These are phyloP conservation scores for Elsinoe necatrix DNA, from an alignment of 2,329 filamentous ascomycete genomes.

Conservation along the genomic window DNA sequence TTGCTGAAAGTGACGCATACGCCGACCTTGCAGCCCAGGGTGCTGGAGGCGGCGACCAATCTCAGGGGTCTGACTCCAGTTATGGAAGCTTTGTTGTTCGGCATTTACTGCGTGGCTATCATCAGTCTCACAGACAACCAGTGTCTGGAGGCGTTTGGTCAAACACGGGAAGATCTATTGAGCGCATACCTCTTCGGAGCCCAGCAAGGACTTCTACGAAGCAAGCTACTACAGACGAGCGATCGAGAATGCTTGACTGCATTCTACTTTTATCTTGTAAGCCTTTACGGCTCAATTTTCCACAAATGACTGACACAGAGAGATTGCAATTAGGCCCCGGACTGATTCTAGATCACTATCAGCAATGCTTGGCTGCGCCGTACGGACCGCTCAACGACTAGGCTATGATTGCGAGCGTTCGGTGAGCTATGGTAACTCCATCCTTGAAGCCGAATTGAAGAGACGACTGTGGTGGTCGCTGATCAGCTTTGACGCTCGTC, in stretches of 20 bases:
- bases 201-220: constrained; percentile 40
- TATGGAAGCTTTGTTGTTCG: constrained; percentile 54
- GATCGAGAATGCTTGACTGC: constrained; percentile 44
- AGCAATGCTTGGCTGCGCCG: constrained; percentile 55
- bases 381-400: constrained; percentile 60
- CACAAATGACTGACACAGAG: constrained; percentile 25
- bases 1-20: constrained; percentile 64
- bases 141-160: constrained; percentile 36
- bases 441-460: constrained; percentile 61
- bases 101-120: constrained; percentile 56
- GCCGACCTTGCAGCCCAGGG: constrained; percentile 56
- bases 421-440: constrained; percentile 34
- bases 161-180: constrained; percentile 33
- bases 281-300: constrained; percentile 18
- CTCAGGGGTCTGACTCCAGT: constrained; percentile 48
- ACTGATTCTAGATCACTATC: constrained; percentile 54
- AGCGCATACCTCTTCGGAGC: constrained; percentile 37
- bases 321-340: constrained; percentile 50
- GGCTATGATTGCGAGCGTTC: constrained; percentile 55
- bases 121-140: constrained; percentile 50
- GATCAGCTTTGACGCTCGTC: constrained; percentile 58
- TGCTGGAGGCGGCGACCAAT: constrained; percentile 55
- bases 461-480: constrained; percentile 67
- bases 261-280: constrained; percentile 47
- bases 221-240: constrained; percentile 33